Conservation (phyloP, 2,329 filamentous ascomycete genomes). For the Ascochyta rabiei region DNA sequence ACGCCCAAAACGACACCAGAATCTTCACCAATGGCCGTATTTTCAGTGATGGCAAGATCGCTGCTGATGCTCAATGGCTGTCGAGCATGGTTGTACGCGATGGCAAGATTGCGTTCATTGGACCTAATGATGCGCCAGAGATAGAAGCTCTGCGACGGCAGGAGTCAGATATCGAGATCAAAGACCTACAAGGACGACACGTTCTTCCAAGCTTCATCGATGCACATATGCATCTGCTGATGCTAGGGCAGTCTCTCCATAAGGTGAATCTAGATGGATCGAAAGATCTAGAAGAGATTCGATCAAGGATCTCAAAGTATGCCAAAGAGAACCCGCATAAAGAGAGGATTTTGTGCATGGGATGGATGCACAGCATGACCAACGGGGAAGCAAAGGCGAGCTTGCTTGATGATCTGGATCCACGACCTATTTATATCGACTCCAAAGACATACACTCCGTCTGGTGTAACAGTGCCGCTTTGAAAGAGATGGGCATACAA, state of each 20-base stretch:
- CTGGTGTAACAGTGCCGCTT: conserved; percentile 61
- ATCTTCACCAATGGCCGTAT: conserved; percentile 40
- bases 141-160: conserved; percentile 32
- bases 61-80: conserved; percentile 14
- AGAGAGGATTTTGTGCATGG: conserved; percentile 58
- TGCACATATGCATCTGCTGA: conserved; percentile 63
- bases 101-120: conserved; percentile 52
- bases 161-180: conserved; percentile 24
- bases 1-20: conserved; percentile 9
- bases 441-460: conserved; percentile 63
- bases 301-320: conserved; percentile 52
- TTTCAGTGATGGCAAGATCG: conserved; percentile 20
- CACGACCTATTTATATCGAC: conserved; percentile 62
- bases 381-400: conserved; percentile 56
- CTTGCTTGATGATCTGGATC: conserved; percentile 59
- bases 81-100: conserved; percentile 50
- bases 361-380: conserved; percentile 65
- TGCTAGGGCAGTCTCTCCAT: conserved; percentile 60
- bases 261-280: conserved; percentile 58
- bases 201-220: conserved; percentile 64
- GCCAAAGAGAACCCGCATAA: conserved; percentile 54
- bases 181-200: conserved; percentile 47
- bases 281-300: conserved; percentile 57
- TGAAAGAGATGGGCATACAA: conserved; percentile 58
- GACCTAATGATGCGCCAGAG: conserved; percentile 29